phyloP scores from a whole-genome alignment of 164 flowering plant genomes.

The Kingdonia uniflora region DNA sequence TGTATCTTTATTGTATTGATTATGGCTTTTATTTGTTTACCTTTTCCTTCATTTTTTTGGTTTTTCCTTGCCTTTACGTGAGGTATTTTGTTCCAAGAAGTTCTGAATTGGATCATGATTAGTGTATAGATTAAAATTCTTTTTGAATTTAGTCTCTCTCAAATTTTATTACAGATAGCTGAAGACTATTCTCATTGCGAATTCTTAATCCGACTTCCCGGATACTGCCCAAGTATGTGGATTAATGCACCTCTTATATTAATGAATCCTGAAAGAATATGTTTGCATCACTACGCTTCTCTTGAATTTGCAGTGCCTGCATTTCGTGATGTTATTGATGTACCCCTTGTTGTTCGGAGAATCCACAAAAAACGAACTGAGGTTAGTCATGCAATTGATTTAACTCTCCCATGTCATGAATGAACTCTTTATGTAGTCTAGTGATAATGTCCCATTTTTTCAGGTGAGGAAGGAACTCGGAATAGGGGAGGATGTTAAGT shows the following conservation, averaged over 20 bases:
- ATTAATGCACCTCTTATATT: background rate
- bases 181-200: conserved; percentile 97
- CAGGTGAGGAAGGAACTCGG: conserved; percentile 88
- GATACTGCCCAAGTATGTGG: conserved; percentile 94
- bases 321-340: conserved; percentile 90
- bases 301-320: conserved; percentile 77
- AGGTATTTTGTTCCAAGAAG: too few species aligned
- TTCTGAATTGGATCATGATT: background rate
- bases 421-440: background rate
- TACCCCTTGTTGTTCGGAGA: conserved; percentile 91
- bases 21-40: too few species aligned
- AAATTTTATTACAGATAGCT: conserved; percentile 60
- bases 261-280: conserved; percentile 4
- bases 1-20: too few species aligned
- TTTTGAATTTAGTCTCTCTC: background rate
- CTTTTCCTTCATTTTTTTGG: too few species aligned
- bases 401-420: background rate
- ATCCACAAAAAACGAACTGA: conserved; percentile 43
- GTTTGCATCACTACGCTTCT: background rate
- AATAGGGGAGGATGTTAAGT: conserved; percentile 65
- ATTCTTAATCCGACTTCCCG: conserved; percentile 90
- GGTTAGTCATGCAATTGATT: conserved; percentile 1
- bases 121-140: background rate
- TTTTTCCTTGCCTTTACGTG: too few species aligned
- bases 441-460: background rate